Evolutionary conservation across 2,329 filamentous ascomycete genomes (phyloP), one percentile per base, ranked within the genome.

Genomic region (Trichoderma guizhouense): DNA sequence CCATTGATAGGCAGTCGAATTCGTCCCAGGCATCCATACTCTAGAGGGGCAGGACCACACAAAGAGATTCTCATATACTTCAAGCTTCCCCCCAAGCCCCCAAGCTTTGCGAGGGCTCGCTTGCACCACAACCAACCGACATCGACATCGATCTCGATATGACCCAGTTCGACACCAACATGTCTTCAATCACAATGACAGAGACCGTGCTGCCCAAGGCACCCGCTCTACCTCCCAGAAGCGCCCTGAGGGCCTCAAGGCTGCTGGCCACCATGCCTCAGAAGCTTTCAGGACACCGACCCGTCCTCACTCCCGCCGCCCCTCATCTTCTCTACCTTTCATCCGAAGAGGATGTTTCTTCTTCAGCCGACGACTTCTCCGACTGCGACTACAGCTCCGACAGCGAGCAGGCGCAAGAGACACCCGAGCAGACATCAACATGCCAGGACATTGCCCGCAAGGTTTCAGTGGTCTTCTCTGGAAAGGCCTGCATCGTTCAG

Each of bases 331-430:
- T 88, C 72, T 91, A 91, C 78, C 85, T 91, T 30, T 91, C 89
- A 2, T 90, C 88, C 0, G 89, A 91, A 75, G 89, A 91, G 77
- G 89, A 91, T 74, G 88, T 85, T 34, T 91, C 89, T 1, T 89
- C 89, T 1, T 88, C 87, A 21, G 86, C 87, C 60, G 89, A 89
- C 79, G 86, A 89, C 79, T 86, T 86, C 73, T 90, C 87, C 70
- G 86, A 89, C 76, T 85, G 85, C 76, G 85, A 86, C 61, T 80
- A 81, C 74, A 85, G 88, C 74, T 86, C 84, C 63, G 82, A 81
- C 24, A 83, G 79, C 72, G 83, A 83, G 65, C 75, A 79, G 47
- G 76, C 74, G 6, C 73, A 76, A 66, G 65, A 75, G 75, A 74
- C 76, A 11, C 73, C 75, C 5, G 66, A 71, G n/a, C 75, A 82